Conservation (phyloP, 306 rosid genomes). For the Vigna trinervia region DNA sequence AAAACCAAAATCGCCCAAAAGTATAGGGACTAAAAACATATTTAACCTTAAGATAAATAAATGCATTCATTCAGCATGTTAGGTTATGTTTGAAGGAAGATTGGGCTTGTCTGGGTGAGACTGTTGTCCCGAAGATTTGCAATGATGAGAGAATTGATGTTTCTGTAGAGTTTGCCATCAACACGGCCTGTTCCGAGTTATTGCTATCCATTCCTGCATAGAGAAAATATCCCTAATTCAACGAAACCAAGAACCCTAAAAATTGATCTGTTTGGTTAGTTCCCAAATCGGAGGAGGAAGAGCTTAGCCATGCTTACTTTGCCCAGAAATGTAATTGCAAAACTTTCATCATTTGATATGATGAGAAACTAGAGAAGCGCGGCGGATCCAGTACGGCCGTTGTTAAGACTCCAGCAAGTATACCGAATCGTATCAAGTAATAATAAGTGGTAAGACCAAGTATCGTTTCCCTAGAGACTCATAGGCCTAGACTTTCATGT, state of each 20-base stretch:
- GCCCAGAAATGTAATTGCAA: not conserved
- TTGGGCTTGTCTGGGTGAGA: conserved; percentile 65
- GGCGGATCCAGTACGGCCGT: too few relatives aligned
- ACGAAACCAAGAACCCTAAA: not conserved
- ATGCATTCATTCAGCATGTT: not conserved
- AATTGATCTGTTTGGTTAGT: not conserved
- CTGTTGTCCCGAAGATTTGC: conserved; percentile 84
- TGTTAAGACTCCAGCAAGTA: too few relatives aligned
- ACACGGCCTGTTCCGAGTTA: conserved; percentile 59
- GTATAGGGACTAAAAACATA: too few relatives aligned
- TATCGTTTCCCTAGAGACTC: too few relatives aligned
- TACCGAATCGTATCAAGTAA: too few relatives aligned
- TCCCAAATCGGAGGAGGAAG: conserved; percentile 7
- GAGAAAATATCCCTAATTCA: not conserved
- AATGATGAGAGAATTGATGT: conserved; percentile 80
- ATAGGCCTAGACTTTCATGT: too few relatives aligned
- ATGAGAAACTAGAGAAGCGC: too few relatives aligned
- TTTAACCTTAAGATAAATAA: not conserved
- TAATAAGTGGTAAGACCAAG: too few relatives aligned
- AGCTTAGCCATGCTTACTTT: not conserved
- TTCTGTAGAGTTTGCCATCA: conserved; percentile 77
- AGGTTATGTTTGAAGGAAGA: not conserved
- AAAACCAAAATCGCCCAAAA: too few relatives aligned
- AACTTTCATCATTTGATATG: too few relatives aligned
- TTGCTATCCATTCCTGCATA: conserved; percentile 55